These are phyloP conservation scores for Tuber calosporum DNA, from an alignment of 495 filamentous ascomycete genomes.

Conservation along the genomic window DNA sequence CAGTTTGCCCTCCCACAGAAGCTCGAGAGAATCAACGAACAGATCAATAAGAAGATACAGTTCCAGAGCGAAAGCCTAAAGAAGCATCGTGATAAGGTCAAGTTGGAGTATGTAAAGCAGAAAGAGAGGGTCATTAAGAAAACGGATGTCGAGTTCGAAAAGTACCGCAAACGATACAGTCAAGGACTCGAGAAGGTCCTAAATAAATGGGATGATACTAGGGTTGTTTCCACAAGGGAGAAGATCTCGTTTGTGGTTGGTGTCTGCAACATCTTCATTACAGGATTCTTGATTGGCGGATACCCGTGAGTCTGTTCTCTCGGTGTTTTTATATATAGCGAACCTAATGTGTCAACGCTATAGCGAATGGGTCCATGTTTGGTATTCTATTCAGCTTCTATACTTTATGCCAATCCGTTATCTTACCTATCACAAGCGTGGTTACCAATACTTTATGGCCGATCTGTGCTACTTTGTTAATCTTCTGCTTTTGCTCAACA, in stretches of 20 bases:
- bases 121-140: conserved; percentile 46
- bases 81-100: conserved; percentile 69
- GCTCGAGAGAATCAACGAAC: conserved; percentile 64
- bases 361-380: conserved; percentile 71
- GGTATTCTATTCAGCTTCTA: conserved; percentile 77
- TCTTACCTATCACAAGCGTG: conserved; percentile 78
- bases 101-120: conserved; percentile 51
- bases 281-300: conserved; percentile 84
- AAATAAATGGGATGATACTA: conserved; percentile 78
- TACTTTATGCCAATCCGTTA: conserved; percentile 97
- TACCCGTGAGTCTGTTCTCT: conserved; percentile 48
- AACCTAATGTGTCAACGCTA: conserved; percentile 18
- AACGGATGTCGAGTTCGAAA: conserved; percentile 84
- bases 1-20: conserved; percentile 84
- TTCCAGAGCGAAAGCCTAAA: conserved; percentile 79
- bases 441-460: conserved; percentile 87
- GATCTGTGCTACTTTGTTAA: conserved; percentile 99
- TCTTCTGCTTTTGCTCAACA: conserved; percentile 66
- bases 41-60: conserved; percentile 59
- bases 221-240: conserved; percentile 78
- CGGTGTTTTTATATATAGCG: not conserved
- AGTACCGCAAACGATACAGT: conserved; percentile 80
- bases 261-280: conserved; percentile 94
- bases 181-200: conserved; percentile 78
- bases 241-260: conserved; percentile 94